Evolutionary conservation across 1,284 basidiomycete species (phyloP), one percentile per base, ranked within the genome.

Genomic region (Boletus subluridellus): DNA sequence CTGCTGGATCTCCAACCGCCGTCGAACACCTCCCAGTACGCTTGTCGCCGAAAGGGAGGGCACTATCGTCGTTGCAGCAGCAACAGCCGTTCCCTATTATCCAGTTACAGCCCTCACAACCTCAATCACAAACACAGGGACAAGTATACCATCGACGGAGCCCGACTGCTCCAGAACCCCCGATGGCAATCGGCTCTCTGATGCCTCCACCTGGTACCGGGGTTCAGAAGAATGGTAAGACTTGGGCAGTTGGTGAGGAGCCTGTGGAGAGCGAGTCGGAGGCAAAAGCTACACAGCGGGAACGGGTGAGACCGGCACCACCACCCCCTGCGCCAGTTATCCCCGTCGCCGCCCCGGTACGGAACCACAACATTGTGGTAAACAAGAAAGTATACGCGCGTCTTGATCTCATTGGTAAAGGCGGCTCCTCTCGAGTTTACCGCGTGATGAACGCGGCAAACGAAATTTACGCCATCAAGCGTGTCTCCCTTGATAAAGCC

Each of bases 341-440:
- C 32, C 59, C 65, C 5, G 61, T 51, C 15, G 60, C 66, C 5
- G 65, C 60, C 30, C 71, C 72, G 5, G 60, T 73, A 50, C 73
- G 72, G 34, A 71, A 73, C 54, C 70, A 71, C 61, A 73, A 73
- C 58, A 66, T 76, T 57, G 69, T 75, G 37, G 76, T 76, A 28
- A 96, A 96, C 76, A 90, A 86, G 68, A 87, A 86, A 66, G 74
- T 80, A 0, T 97, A 96, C 64, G 85, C 87, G 26, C 86, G 92
- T 1, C 80, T 95, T 1, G 92, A 95, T 63, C 77, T 94, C 71
- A 86, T 98, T 55, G 95, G 95, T 42, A 92, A 89, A 69, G 95
- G 95, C 42, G 95, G 95, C 0, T 90, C 93, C 10, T 96, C 94
- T n/a, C 89, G 92, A 54, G 95, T 97, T 24, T 97, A 89, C 73